Evolutionary conservation across 345 rosid species (phyloP).

Genomic region (Eucalyptus sp.): DNA sequence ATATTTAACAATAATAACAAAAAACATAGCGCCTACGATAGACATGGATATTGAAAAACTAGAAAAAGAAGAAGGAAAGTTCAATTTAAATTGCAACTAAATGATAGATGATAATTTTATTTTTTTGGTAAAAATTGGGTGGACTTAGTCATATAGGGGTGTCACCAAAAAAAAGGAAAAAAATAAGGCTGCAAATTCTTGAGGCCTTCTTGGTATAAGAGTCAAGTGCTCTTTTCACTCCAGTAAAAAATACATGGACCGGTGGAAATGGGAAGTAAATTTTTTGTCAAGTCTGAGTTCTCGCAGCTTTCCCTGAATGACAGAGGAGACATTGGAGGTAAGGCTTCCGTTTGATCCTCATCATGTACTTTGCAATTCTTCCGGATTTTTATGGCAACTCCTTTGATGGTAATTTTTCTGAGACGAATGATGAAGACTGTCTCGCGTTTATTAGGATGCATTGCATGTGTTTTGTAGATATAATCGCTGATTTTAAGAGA

Average conservation of each 20-base stretch:
- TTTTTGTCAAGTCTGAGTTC: background rate
- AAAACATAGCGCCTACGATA: fast-evolving
- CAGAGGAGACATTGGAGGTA: background rate
- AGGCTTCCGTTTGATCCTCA: background rate
- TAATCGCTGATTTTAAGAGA: background rate
- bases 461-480: background rate
- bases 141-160: too few relatives aligned
- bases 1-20: too few relatives aligned
- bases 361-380: background rate
- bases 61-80: too few relatives aligned
- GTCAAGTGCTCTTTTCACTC: background rate
- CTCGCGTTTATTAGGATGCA: background rate
- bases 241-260: background rate
- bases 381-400: background rate
- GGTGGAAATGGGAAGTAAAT: background rate
- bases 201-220: background rate
- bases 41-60: too few relatives aligned
- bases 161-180: background rate
- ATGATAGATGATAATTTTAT: too few relatives aligned
- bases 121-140: too few relatives aligned
- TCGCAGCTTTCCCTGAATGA: background rate
- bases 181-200: background rate
- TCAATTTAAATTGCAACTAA: too few relatives aligned
- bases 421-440: background rate
- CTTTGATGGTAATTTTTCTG: background rate